Percentiles rank a stretch among this genome's conserved stretches.
phyloP scores from a whole-genome alignment of 495 filamentous ascomycete species.

The Aspergillus coremiiformis region DNA sequence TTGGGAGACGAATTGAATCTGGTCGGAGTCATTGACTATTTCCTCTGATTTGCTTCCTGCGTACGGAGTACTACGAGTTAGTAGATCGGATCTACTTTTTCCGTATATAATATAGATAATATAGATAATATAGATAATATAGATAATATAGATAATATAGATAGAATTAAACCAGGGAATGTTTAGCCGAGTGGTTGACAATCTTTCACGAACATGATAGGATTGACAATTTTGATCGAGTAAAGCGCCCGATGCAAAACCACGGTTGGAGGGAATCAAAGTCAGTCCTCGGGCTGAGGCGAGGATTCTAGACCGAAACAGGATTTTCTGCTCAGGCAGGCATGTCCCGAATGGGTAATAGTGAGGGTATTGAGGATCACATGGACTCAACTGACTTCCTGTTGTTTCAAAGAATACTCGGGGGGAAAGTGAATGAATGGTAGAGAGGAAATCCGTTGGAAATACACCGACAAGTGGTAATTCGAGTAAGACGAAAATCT shows the following conservation, averaged over 20 bases:
- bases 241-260: slow-evolving; percentile 19
- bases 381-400: neutral
- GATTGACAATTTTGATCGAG: slow-evolving; percentile 18
- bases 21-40: too few relatives aligned
- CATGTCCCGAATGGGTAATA: slow-evolving; percentile 8
- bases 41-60: too few relatives aligned
- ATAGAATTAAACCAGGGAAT: neutral
- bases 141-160: too few relatives aligned
- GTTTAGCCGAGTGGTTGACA: neutral
- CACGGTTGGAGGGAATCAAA: slow-evolving; percentile 3
- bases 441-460: too few relatives aligned
- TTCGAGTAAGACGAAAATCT: neutral
- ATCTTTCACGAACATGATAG: neutral
- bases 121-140: too few relatives aligned
- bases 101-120: neutral
- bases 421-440: neutral
- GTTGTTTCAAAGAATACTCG: neutral
- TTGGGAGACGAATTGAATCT: too few relatives aligned
- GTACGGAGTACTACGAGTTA: too few relatives aligned
- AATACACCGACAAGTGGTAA: neutral
- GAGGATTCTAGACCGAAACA: neutral
- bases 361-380: slow-evolving; percentile 13
- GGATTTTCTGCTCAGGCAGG: neutral
- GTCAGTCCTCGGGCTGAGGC: neutral
- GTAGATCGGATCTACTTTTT: too few relatives aligned